phyloP scores from a whole-genome alignment of 1,284 basidiomycete genomes.

The Cystobasidium slooffiae region DNA sequence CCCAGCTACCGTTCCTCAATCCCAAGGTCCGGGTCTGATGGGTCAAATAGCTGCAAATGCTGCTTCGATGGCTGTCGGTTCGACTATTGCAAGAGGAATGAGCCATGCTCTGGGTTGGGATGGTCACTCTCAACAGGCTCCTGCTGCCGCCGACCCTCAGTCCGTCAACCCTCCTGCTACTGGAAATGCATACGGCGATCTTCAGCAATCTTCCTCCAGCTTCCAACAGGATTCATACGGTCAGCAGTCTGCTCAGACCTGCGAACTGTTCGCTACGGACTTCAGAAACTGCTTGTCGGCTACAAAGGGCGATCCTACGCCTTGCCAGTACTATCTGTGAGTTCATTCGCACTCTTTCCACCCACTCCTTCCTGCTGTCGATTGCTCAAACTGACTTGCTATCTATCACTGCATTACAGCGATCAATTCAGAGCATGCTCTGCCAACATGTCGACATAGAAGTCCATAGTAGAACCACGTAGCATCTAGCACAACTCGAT shows the following conservation, averaged over 20 bases:
- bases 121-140: background rate
- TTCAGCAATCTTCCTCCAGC: constrained; percentile 15
- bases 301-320: constrained; percentile 62
- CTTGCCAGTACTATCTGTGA: constrained; percentile 64
- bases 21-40: constrained; percentile 33
- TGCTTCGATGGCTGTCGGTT: constrained; percentile 33
- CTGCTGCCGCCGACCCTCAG: constrained; percentile 13
- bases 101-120: constrained; percentile 36
- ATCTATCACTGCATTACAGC: constrained; percentile 4
- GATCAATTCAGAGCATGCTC: constrained; percentile 61
- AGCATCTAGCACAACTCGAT: background rate
- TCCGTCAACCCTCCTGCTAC: background rate
- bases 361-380: background rate
- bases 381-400: background rate
- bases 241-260: constrained; percentile 15
- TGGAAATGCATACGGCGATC: background rate
- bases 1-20: constrained; percentile 36
- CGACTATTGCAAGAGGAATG: constrained; percentile 31
- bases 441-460: constrained; percentile 56
- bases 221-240: constrained; percentile 16
- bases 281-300: constrained; percentile 62
- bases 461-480: constrained; percentile 54
- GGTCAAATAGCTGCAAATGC: constrained; percentile 42
- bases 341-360: constrained; percentile 32
- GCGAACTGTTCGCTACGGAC: constrained; percentile 52